Evolutionary conservation across 1,284 basidiomycete species (phyloP).

Genomic region (Phylloboletellus chloephorus): DNA sequence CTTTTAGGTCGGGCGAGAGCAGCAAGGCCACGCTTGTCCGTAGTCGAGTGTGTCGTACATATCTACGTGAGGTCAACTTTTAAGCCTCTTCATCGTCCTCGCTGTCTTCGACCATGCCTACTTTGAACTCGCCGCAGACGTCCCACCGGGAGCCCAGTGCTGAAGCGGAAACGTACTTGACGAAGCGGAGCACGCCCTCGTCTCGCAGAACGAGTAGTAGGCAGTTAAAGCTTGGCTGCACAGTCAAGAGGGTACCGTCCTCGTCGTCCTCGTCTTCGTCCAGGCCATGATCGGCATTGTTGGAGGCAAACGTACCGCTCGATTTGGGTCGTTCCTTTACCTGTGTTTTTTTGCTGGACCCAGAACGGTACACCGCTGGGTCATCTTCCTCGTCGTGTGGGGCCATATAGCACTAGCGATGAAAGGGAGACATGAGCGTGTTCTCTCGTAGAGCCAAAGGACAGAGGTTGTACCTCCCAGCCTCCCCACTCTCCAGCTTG

Average conservation of each 20-base stretch:
- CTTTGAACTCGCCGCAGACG: slow-evolving; percentile 83
- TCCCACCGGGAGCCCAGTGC: slow-evolving; percentile 90
- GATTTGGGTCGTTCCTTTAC: slow-evolving; percentile 14
- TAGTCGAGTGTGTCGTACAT: neutral
- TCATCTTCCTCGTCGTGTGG: slow-evolving; percentile 91
- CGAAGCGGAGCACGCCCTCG: slow-evolving; percentile 89
- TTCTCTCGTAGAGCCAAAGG: neutral
- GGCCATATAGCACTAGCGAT: slow-evolving; percentile 84
- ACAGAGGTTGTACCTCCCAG: slow-evolving; percentile 67
- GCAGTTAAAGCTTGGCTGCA: slow-evolving; percentile 88
- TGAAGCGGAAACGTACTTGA: slow-evolving; percentile 87
- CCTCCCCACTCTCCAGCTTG: slow-evolving; percentile 81
- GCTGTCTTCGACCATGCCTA: slow-evolving; percentile 58
- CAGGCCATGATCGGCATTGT: slow-evolving; percentile 24
- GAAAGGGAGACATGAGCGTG: slow-evolving; percentile 1
- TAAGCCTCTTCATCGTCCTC: slow-evolving; percentile 16
- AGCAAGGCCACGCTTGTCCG: neutral
- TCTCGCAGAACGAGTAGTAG: slow-evolving; percentile 89
- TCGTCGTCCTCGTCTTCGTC: slow-evolving; percentile 48
- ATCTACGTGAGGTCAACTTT: no score
- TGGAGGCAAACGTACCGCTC: slow-evolving; percentile 15
- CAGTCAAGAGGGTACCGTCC: slow-evolving; percentile 82
- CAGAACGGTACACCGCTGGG: slow-evolving; percentile 86
- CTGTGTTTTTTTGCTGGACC: slow-evolving; percentile 46
- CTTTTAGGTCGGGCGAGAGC: slow-evolving; percentile 42